Conservation (phyloP, 2,329 filamentous ascomycete species). For the Dryadomyces quercus-mongolicae region DNA sequence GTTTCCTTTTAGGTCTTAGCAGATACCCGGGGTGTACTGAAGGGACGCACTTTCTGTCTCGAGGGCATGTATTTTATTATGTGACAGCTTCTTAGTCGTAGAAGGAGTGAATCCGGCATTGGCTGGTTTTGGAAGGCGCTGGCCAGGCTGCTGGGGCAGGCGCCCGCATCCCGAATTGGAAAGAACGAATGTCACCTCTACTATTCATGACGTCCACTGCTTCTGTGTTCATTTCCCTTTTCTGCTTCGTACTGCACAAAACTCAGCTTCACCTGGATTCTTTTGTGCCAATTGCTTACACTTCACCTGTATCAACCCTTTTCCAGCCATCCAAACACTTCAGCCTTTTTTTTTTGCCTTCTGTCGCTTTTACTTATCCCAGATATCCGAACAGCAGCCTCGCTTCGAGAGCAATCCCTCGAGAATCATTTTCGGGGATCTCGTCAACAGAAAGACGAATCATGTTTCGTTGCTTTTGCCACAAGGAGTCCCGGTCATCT, state of each 20-base stretch:
- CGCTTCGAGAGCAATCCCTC: too few species aligned
- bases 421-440: neutral
- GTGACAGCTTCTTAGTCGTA: too few species aligned
- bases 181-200: neutral
- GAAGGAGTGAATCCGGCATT: too few species aligned
- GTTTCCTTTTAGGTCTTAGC: neutral
- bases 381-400: too few species aligned
- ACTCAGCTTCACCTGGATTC: neutral
- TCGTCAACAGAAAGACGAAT: neutral
- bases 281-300: neutral
- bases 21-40: neutral
- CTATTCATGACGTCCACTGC: too few species aligned
- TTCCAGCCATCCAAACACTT: too few species aligned
- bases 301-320: too few species aligned
- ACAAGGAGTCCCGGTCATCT: constrained; percentile 1
- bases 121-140: neutral
- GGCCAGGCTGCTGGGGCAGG: neutral
- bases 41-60: neutral
- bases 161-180: neutral
- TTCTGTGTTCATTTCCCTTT: neutral
- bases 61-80: too few species aligned
- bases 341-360: too few species aligned
- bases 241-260: neutral
- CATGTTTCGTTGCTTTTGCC: constrained; percentile 13
- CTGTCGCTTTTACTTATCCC: too few species aligned